These are phyloP conservation scores for Juncus effusus DNA, from an alignment of 176 grass and related monocot genomes.

Conservation along the genomic window DNA sequence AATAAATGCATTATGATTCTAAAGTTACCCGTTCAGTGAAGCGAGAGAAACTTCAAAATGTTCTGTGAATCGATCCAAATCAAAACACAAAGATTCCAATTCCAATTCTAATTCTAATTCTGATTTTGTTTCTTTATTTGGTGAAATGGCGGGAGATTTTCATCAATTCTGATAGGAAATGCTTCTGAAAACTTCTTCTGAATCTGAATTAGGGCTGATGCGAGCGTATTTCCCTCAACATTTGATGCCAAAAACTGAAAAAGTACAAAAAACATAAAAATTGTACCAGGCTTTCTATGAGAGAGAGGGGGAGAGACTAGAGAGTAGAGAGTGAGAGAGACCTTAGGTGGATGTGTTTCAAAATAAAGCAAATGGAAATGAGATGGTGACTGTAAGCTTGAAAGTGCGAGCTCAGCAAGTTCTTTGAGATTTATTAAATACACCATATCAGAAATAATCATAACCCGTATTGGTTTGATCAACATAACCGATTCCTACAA, in stretches of 20 bases:
- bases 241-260: constrained; percentile 48
- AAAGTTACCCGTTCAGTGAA: constrained; percentile 74
- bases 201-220: constrained; percentile 39
- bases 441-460: constrained; percentile 70
- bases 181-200: constrained; percentile 54
- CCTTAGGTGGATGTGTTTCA: constrained; percentile 47
- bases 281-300: constrained; percentile 16
- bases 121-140: constrained; percentile 15
- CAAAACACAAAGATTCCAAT: constrained; percentile 39
- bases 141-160: constrained; percentile 18
- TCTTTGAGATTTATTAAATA: constrained; percentile 63
- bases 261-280: not conserved
- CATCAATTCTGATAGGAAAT: constrained; percentile 41
- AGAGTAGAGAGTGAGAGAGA: constrained; percentile 26
- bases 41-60: constrained; percentile 46
- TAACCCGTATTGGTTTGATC: constrained; percentile 49
- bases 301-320: constrained; percentile 29
- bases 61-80: constrained; percentile 46
- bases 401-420: constrained; percentile 59
- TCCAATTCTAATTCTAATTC: not conserved
- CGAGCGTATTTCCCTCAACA: constrained; percentile 36
- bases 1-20: no score
- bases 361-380: constrained; percentile 64
- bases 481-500: constrained; percentile 58
- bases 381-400: constrained; percentile 36